These are phyloP conservation scores for Fusarium luffae DNA, from an alignment of 2,329 filamentous ascomycete species.

Conservation along the genomic window DNA sequence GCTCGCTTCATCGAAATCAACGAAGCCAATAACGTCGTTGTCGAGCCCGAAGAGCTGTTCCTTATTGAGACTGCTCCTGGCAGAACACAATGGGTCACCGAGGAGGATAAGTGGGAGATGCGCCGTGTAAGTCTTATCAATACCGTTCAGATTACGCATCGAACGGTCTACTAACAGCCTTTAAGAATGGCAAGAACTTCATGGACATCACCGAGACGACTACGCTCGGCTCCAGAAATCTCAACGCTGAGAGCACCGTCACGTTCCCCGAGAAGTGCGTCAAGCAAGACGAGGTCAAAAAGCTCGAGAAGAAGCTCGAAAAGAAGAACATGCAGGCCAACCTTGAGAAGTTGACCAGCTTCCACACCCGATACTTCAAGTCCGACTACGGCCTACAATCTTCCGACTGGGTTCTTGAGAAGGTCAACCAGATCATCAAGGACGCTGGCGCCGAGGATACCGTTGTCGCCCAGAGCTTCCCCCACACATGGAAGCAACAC, in stretches of 20 bases:
- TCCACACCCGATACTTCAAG: slow-evolving; percentile 86
- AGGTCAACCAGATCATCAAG: slow-evolving; percentile 77
- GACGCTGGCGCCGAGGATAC: slow-evolving; percentile 75
- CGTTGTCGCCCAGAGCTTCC: slow-evolving; percentile 78
- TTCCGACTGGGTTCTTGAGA: slow-evolving; percentile 84
- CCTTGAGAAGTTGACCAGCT: slow-evolving; percentile 80
- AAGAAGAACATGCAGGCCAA: slow-evolving; percentile 82
- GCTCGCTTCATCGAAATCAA: slow-evolving; percentile 67
- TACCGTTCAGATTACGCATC: too few species aligned
- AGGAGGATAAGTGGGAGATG: slow-evolving; percentile 94
- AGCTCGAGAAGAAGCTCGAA: slow-evolving; percentile 74
- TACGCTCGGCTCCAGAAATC: slow-evolving; percentile 63
- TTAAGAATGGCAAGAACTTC: slow-evolving; percentile 85
- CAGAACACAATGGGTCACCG: slow-evolving; percentile 86
- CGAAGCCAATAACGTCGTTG: slow-evolving; percentile 63
- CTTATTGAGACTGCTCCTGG: slow-evolving; percentile 88
- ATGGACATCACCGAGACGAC: slow-evolving; percentile 90
- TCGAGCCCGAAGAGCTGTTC: slow-evolving; percentile 60
- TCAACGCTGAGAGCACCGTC: slow-evolving; percentile 49
- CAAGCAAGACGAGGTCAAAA: slow-evolving; percentile 73
- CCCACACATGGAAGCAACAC: slow-evolving; percentile 88
- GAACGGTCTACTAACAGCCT: slow-evolving; percentile 7
- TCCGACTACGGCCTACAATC: slow-evolving; percentile 83
- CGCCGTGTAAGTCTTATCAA: slow-evolving; percentile 70
- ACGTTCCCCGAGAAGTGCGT: slow-evolving; percentile 75